A percentile compares a stretch with the other conserved stretches of the same genome.
phyloP scores from a whole-genome alignment of 2,329 filamentous ascomycete species.

The Trichoderma sp. region DNA sequence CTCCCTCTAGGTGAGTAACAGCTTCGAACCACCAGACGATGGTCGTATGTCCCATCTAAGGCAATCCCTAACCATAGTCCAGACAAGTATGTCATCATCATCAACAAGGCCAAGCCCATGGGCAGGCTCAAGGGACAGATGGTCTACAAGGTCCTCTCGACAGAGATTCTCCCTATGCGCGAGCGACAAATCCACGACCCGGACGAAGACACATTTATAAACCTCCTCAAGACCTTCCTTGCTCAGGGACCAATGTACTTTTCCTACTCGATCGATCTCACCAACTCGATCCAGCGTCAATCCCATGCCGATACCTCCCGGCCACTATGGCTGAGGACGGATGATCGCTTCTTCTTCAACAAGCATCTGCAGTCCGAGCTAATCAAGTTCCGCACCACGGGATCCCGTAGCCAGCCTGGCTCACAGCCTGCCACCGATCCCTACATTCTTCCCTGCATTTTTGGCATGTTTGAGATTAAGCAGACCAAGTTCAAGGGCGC shows the following conservation, averaged over 20 bases:
- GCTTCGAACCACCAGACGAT: neutral
- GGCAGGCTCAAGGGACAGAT: slow-evolving; percentile 92
- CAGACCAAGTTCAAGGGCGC: slow-evolving; percentile 82
- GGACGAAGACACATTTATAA: slow-evolving; percentile 89
- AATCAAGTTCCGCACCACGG: slow-evolving; percentile 75
- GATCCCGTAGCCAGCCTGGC: slow-evolving; percentile 60
- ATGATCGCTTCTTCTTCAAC: slow-evolving; percentile 99
- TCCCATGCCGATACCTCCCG: slow-evolving; percentile 66
- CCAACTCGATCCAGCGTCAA: slow-evolving; percentile 94
- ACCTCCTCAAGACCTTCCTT: slow-evolving; percentile 76
- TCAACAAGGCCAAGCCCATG: slow-evolving; percentile 89
- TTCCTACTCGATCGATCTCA: slow-evolving; percentile 94
- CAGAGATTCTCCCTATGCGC: slow-evolving; percentile 89
- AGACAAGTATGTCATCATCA: slow-evolving; percentile 96
- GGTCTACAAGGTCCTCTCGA: slow-evolving; percentile 88
- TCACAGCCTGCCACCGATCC: slow-evolving; percentile 78
- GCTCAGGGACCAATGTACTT: slow-evolving; percentile 92
- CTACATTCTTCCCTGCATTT: slow-evolving; percentile 93
- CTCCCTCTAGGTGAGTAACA: slow-evolving; percentile 72
- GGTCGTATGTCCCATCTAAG: neutral
- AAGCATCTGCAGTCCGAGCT: slow-evolving; percentile 86
- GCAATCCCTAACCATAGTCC: neutral
- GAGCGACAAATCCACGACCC: slow-evolving; percentile 87
- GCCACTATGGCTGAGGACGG: slow-evolving; percentile 86
- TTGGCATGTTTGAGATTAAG: slow-evolving; percentile 90